These are phyloP conservation scores for Cyberlindnera suaveolens DNA, from an alignment of 805 yeast genomes.

Conservation along the genomic window DNA sequence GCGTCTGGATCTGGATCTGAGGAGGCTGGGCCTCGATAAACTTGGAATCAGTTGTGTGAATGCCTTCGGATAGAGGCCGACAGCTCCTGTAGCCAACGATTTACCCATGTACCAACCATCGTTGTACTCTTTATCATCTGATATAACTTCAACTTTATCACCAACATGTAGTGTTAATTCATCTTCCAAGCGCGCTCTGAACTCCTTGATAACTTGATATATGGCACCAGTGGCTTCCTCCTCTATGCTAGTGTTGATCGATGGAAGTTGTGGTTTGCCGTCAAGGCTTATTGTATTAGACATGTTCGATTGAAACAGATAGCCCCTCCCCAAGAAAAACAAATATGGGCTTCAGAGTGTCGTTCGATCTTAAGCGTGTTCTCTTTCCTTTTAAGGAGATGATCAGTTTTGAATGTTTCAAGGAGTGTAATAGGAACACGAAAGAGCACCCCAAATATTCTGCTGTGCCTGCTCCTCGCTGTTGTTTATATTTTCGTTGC, in stretches of 20 bases:
- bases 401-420: too few relatives aligned
- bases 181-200: constrained; percentile 81
- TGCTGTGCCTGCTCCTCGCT: too few relatives aligned
- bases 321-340: too few relatives aligned
- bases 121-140: constrained; percentile 88
- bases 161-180: constrained; percentile 78
- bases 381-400: too few relatives aligned
- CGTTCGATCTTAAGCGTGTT: too few relatives aligned
- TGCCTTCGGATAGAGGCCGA: constrained; percentile 87
- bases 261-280: constrained; percentile 7
- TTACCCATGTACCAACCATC: constrained; percentile 98
- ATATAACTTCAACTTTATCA: constrained; percentile 80
- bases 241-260: constrained; percentile 10
- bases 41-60: constrained; percentile 58
- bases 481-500: too few relatives aligned
- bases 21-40: constrained; percentile 34
- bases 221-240: constrained; percentile 25
- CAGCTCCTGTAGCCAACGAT: constrained; percentile 62
- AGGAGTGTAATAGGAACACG: too few relatives aligned
- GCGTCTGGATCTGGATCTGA: constrained; percentile 58
- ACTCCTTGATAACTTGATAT: constrained; percentile 73
- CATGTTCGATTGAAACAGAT: too few relatives aligned
- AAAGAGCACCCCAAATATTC: too few relatives aligned
- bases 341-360: too few relatives aligned
- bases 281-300: not conserved